Percentiles rank a stretch among this genome's conserved stretches.
Conservation (phyloP, 2,329 filamentous ascomycete species). For the Biscogniauxia sp. region DNA sequence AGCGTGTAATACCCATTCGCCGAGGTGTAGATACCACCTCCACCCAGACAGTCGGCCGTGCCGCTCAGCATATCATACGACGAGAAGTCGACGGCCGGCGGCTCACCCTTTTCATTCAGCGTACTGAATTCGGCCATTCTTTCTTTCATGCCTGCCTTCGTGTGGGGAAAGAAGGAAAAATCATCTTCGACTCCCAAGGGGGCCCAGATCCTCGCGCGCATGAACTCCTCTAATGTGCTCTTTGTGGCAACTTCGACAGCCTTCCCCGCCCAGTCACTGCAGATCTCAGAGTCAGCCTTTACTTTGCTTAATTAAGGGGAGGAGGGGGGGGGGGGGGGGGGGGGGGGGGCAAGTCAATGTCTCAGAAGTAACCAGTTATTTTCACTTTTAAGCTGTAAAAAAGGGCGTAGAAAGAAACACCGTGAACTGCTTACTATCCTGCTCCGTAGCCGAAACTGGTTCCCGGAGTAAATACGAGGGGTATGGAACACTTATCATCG, state of each 20-base stretch:
- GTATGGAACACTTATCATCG: constrained; percentile 19
- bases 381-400: background rate
- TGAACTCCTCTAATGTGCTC: constrained; percentile 20
- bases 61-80: constrained; percentile 20
- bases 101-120: constrained; percentile 17
- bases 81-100: constrained; percentile 18
- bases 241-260: constrained; percentile 15
- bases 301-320: too few species aligned
- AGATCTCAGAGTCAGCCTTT: too few species aligned
- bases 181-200: constrained; percentile 23
- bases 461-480: constrained; percentile 20
- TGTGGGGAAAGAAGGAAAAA: constrained; percentile 20
- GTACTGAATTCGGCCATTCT: constrained; percentile 23
- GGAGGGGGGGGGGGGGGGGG: too few species aligned
- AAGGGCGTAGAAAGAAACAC: too few species aligned
- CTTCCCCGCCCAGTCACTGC: constrained; percentile 23
- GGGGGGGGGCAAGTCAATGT: too few species aligned
- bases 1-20: constrained; percentile 24
- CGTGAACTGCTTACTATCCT: constrained; percentile 3
- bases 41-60: constrained; percentile 22
- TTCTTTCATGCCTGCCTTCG: constrained; percentile 18
- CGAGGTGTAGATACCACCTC: constrained; percentile 19
- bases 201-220: constrained; percentile 22
- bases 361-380: background rate
- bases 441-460: constrained; percentile 21